phyloP scores from a whole-genome alignment of 2,329 filamentous ascomycete species.

The Onygenales sp. region DNA sequence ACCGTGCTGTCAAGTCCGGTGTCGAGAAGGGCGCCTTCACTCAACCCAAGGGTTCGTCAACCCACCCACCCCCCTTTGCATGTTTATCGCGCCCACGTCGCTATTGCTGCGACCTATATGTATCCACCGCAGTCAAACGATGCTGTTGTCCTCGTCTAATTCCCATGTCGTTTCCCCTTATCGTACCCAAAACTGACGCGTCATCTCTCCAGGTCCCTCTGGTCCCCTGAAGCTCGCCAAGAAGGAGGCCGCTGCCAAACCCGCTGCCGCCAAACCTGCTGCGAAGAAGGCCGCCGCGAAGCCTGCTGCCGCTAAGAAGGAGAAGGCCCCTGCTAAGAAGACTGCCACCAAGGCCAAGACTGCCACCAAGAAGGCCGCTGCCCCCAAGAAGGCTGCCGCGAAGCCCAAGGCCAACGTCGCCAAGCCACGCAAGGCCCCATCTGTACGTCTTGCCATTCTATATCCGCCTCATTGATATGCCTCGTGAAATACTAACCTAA shows the following conservation, averaged over 20 bases:
- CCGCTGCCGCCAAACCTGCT: slow-evolving; percentile 24
- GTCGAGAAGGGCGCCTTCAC: slow-evolving; percentile 80
- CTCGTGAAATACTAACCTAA: not conserved
- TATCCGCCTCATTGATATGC: not conserved
- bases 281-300: slow-evolving; percentile 20
- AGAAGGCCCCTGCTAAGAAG: slow-evolving; percentile 16
- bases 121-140: not conserved
- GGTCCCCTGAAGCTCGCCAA: slow-evolving; percentile 88
- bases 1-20: slow-evolving; percentile 71
- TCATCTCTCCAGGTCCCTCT: slow-evolving; percentile 54
- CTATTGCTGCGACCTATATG: not conserved
- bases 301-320: slow-evolving; percentile 22
- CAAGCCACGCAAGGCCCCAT: slow-evolving; percentile 44
- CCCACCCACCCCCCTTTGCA: not conserved
- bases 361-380: slow-evolving; percentile 34
- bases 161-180: slow-evolving; percentile 3
- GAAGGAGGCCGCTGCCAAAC: slow-evolving; percentile 49
- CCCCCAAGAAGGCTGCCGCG: slow-evolving; percentile 44
- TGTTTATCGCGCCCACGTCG: not conserved
- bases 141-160: not conserved
- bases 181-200: slow-evolving; percentile 19
- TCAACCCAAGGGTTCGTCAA: slow-evolving; percentile 74
- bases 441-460: slow-evolving; percentile 20
- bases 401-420: slow-evolving; percentile 44
- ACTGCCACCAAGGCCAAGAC: slow-evolving; percentile 26